A percentile compares a stretch with the other conserved stretches of the same genome.
Evolutionary conservation across 371 early-diverging fungal genomes (phyloP).

Genomic region (Phascolomyces articulosus): DNA sequence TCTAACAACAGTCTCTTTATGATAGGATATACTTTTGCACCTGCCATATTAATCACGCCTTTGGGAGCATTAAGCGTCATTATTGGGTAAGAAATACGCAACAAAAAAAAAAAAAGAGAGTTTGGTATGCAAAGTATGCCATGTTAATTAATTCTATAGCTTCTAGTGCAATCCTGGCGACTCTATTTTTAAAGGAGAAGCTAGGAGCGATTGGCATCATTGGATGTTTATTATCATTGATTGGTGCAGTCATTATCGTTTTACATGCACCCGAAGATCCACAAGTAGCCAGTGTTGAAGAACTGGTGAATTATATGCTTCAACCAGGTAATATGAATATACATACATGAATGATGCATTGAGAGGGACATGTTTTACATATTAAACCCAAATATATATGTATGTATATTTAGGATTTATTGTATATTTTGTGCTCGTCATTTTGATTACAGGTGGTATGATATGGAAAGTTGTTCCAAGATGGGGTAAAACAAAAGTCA

Average conservation of each 20-base stretch:
- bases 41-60: conserved; percentile 92
- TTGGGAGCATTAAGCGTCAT: conserved; percentile 90
- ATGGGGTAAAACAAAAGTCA: conserved; percentile 75
- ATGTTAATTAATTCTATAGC: conserved; percentile 13
- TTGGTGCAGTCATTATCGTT: conserved; percentile 89
- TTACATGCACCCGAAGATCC: conserved; percentile 89
- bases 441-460: conserved; percentile 61
- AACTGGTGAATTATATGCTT: conserved; percentile 71
- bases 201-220: conserved; percentile 79
- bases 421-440: conserved; percentile 66
- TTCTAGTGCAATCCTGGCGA: conserved; percentile 31
- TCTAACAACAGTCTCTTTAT: conserved; percentile 8
- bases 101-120: background rate
- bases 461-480: conserved; percentile 78
- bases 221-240: conserved; percentile 86
- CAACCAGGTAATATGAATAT: conserved; percentile 74
- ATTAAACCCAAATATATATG: background rate
- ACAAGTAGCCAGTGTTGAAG: conserved; percentile 67
- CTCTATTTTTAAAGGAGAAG: conserved; percentile 68
- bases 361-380: no score
- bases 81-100: conserved; percentile 56
- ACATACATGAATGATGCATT: no score
- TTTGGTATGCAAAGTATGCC: background rate
- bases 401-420: conserved; percentile 61
- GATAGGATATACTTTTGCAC: conserved; percentile 88